Percentiles rank a stretch among this genome's conserved stretches.
phyloP scores from a whole-genome alignment of 2,329 filamentous ascomycete species.

The Aspergillus eucalypticola region DNA sequence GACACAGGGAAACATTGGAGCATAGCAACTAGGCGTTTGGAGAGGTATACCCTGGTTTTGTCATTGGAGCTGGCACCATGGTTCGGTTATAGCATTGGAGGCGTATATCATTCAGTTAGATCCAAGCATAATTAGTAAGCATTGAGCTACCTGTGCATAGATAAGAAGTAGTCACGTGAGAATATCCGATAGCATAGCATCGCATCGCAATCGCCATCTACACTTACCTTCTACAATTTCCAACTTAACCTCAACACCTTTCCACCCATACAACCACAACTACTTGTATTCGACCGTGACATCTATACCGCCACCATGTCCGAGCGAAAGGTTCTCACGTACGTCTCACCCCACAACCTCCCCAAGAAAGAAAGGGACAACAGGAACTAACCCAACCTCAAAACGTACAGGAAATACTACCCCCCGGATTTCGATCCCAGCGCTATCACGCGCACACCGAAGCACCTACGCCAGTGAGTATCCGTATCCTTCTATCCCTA shows the following conservation, averaged over 20 bases:
- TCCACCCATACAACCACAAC: background rate
- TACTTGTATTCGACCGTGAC: no score
- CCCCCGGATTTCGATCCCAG: conserved; percentile 86
- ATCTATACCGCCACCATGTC: conserved; percentile 61
- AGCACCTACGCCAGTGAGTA: conserved; percentile 51
- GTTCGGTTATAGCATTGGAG: background rate
- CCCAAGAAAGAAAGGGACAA: background rate
- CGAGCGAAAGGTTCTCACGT: conserved; percentile 52
- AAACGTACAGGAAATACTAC: conserved; percentile 48
- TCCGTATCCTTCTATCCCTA: background rate
- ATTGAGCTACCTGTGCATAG: background rate
- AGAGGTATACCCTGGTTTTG: conserved; percentile 7
- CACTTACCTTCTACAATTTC: background rate
- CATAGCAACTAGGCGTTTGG: conserved; percentile 10
- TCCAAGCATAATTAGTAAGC: background rate
- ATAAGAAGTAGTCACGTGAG: background rate
- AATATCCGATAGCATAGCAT: background rate
- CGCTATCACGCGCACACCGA: conserved; percentile 67
- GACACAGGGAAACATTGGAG: background rate
- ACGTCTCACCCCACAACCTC: background rate
- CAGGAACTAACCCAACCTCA: background rate
- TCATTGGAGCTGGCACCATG: background rate
- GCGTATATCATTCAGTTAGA: background rate
- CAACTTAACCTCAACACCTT: background rate
- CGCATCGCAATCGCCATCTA: background rate